Base-by-base conservation (phyloP, 345 rosid species). In the Clarkia xantiana region DNA sequence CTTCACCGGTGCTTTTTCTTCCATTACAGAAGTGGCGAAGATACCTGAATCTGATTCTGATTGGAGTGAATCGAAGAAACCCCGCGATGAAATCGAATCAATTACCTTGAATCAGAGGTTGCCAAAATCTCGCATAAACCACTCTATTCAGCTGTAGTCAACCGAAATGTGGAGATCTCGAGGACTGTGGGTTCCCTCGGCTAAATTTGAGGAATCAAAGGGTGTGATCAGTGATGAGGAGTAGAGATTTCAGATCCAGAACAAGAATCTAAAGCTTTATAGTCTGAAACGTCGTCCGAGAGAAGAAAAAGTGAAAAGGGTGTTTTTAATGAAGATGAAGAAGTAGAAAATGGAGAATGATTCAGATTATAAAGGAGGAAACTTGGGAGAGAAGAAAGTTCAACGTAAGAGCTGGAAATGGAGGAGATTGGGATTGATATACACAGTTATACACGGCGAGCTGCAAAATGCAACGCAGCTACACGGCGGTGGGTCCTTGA, bases 1-100 rank as follows among this genome's bases (percentile, higher is more conserved):
- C 69, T 80, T 72, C 66, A 52, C 57, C 25, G 63, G 51, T 22
- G 67, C 45, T 64, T 79, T 49, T 15, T 59, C 55, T 45, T 84
- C 97, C 97, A 84, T 88, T 23, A 4, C 53, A 29, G 18, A 34
- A 49, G 18, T 14, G 38, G 6, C 15, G 10, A 14, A 34, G 25
- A 34, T 40, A 19, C 22, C 42, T n/a, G 17, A 49, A 49, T 9
- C 53, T 34, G 18, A 47, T 20, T 46, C 6, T 5, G 10, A 46
- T 22, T 14, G 29, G 11, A 6, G 11, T 20, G 22, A 47, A 13
- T 14, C n/a, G 10, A 9, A 47, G 14, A 20, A 29, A 47, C 10
- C 13, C 20, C 20, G 20, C n/a, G 34, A 19, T 12, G 40, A 48
- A 22, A n/a, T 17, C 36, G 40, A 29, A 29, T 41, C 17, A 14